These are phyloP conservation scores for Pseudogymnoascus sp. DNA, from an alignment of 2,329 filamentous ascomycete genomes.

Conservation along the genomic window DNA sequence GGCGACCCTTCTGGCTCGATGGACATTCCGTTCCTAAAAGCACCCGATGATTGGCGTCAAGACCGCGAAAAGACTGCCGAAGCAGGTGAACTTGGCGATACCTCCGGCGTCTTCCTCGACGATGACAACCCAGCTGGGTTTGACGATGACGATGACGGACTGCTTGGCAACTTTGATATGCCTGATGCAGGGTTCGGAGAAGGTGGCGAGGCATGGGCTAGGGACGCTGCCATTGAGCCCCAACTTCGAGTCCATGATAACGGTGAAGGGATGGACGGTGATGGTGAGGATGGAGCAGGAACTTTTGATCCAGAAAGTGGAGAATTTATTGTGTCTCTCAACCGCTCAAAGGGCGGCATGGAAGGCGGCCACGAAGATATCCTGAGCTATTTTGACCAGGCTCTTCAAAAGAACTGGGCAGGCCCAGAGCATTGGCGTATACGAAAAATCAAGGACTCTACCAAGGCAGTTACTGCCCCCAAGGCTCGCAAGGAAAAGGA, in stretches of 20 bases:
- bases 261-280: slow-evolving; percentile 45
- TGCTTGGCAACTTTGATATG: slow-evolving; percentile 62
- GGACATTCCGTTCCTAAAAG: slow-evolving; percentile 87
- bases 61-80: slow-evolving; percentile 54
- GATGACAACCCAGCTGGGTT: slow-evolving; percentile 79
- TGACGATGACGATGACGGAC: slow-evolving; percentile 65
- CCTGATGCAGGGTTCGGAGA: slow-evolving; percentile 84
- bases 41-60: slow-evolving; percentile 74
- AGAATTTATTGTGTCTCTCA: slow-evolving; percentile 73
- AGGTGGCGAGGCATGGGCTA: slow-evolving; percentile 91
- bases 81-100: slow-evolving; percentile 49
- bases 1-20: slow-evolving; percentile 77
- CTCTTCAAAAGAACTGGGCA: slow-evolving; percentile 92
- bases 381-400: slow-evolving; percentile 95
- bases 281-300: slow-evolving; percentile 40
- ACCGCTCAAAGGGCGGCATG: slow-evolving; percentile 54
- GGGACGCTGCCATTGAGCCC: slow-evolving; percentile 76
- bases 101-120: slow-evolving; percentile 75
- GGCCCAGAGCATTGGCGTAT: slow-evolving; percentile 99
- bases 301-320: slow-evolving; percentile 58
- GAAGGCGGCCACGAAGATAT: slow-evolving; percentile 75
- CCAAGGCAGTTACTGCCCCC: slow-evolving; percentile 52
- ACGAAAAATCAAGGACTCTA: slow-evolving; percentile 74
- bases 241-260: slow-evolving; percentile 73
- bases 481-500: slow-evolving; percentile 88